Base-by-base conservation (phyloP, 495 filamentous ascomycete species). In the Lophium mytilinum region DNA sequence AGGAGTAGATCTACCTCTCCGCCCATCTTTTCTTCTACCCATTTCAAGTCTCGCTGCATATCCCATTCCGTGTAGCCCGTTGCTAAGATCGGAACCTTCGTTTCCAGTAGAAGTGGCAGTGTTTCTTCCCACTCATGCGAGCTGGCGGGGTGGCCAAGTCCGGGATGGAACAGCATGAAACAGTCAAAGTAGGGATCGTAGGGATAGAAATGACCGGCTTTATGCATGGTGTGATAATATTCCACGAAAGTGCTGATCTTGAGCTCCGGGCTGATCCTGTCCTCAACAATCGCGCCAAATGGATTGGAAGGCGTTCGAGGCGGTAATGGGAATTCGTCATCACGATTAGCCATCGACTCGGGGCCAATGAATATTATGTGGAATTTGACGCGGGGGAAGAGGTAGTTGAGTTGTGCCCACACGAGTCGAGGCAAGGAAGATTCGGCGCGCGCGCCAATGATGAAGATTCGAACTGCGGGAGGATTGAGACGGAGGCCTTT, bases 181-280 rank as follows among this genome's bases (percentile, higher is more conserved):
- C 84, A 88, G 74, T 99, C 93, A 63, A 99, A 92, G 70, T 99
- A 99, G 1, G 93, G 93, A 69, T 99, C 93, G 71, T 88, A 96
- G 0, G 94, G 94, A 21, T 86, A 79, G 75, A 97, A 99, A 54
- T 88, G 77, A 34, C 86, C 81, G 0, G 92, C 84, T 64, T 92
- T 83, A 73, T 97, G 91, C 65, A 99, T 79, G 1, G 90, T 96
- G 69, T 99, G 91, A 76, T 91, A 99, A 72, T 99, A 96, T 57
- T 99, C 94, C 21, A 96, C 91, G 64, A 89, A 95, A 0, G 93
- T 99, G 65, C 82, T 89, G 61, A 99, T 94, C 75, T 97, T 97
- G 83, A 96, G 83, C 53, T 83, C 81, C 17, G 84, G 81, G 63
- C 83, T 85, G 1, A 97, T 77, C 15, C 92, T 78, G 68, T 90